Percentiles rank a stretch among this genome's conserved stretches.
phyloP scores from a whole-genome alignment of 345 rosid genomes.

The Eucalyptus curtisii region DNA sequence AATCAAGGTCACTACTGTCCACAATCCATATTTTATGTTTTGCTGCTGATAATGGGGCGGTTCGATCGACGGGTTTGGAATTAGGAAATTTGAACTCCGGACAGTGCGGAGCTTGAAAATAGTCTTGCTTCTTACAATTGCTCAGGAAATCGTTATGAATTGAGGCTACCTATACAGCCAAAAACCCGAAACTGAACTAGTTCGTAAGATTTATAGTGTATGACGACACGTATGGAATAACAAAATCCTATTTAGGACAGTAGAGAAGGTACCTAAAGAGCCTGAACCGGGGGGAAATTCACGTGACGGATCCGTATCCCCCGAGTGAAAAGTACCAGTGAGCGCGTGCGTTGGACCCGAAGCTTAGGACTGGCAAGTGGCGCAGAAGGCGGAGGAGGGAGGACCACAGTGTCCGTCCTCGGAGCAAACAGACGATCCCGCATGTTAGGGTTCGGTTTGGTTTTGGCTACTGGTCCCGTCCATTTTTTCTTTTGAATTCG shows the following conservation, averaged over 20 bases:
- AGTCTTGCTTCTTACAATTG: neutral
- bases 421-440: neutral
- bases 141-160: neutral
- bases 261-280: neutral
- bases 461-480: neutral
- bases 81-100: neutral
- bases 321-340: neutral
- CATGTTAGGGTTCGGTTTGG: neutral
- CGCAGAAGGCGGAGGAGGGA: neutral
- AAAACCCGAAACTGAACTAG: neutral
- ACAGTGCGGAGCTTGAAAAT: neutral
- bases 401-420: neutral
- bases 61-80: neutral
- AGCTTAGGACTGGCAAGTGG: neutral
- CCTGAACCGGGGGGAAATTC: neutral
- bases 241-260: neutral
- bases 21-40: neutral
- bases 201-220: neutral
- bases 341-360: neutral
- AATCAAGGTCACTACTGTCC: neutral
- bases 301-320: neutral
- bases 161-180: neutral
- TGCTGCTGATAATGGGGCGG: neutral
- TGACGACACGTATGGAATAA: neutral
- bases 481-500: neutral